A percentile compares a stretch with the other conserved stretches of the same genome.
phyloP scores from a whole-genome alignment of 2,329 filamentous ascomycete species.

The Pestalotiopsis sp. region DNA sequence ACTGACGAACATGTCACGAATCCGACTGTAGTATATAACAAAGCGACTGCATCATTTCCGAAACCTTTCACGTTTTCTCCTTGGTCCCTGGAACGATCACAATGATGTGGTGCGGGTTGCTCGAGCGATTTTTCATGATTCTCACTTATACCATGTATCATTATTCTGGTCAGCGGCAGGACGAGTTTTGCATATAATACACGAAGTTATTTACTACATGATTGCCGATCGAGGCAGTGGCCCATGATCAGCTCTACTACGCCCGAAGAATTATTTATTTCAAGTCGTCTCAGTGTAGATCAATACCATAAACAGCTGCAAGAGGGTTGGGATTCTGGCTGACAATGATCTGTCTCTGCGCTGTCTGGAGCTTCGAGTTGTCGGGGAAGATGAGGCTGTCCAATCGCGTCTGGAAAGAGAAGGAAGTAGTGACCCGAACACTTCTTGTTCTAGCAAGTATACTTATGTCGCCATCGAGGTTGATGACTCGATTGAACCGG shows the following conservation, averaged over 20 bases:
- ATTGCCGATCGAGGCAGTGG: neutral
- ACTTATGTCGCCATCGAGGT: constrained; percentile 24
- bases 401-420: constrained; percentile 18
- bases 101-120: neutral
- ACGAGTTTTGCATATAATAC: neutral
- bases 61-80: neutral
- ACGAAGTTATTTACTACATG: neutral
- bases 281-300: constrained; percentile 11
- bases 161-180: neutral
- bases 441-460: neutral
- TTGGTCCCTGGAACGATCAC: neutral
- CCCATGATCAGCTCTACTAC: neutral
- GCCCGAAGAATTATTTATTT: too few species aligned
- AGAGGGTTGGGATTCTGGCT: constrained; percentile 25
- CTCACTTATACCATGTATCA: neutral
- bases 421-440: neutral
- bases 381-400: constrained; percentile 23
- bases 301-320: constrained; percentile 22
- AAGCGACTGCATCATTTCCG: neutral
- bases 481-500: constrained; percentile 25
- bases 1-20: too few species aligned
- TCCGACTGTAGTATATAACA: neutral
- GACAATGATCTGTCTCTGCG: constrained; percentile 23
- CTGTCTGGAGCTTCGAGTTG: constrained; percentile 24
- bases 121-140: neutral